phyloP scores from a whole-genome alignment of 148 eudicot genomes.

The Cornus florida region DNA sequence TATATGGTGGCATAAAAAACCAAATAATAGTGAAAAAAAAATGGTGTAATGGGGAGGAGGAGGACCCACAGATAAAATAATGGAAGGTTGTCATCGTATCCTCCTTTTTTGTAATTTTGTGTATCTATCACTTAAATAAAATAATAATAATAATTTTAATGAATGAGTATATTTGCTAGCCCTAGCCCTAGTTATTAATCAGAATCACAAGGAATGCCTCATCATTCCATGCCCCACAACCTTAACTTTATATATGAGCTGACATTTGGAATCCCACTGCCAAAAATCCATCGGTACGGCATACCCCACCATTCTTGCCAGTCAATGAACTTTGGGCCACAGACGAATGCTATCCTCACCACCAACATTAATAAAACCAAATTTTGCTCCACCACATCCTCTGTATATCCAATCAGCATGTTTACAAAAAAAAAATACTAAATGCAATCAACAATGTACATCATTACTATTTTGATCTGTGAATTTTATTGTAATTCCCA shows the following conservation, averaged over 20 bases:
- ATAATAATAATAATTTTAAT: too few species aligned
- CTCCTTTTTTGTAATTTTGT: background rate
- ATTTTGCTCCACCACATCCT: too few species aligned
- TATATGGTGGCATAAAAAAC: too few species aligned
- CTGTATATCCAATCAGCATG: too few species aligned
- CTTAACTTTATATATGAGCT: background rate
- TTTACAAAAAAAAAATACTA: too few species aligned
- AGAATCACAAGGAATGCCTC: background rate
- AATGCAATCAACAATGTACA: too few species aligned
- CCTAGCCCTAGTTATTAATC: too few species aligned
- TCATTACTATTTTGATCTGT: too few species aligned
- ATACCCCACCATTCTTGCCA: background rate
- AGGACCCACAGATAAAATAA: background rate
- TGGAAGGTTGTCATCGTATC: background rate
- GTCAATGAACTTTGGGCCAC: background rate
- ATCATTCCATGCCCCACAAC: background rate
- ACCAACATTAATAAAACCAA: too few species aligned
- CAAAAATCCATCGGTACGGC: background rate
- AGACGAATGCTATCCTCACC: background rate
- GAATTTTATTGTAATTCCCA: too few species aligned
- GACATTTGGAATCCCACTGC: constrained; percentile 17
- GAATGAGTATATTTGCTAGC: background rate
- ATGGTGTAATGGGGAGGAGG: too few species aligned
- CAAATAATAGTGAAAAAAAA: too few species aligned
- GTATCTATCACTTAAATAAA: background rate